Evolutionary conservation across 2,329 filamentous ascomycete genomes (phyloP).

Genomic region (Alternaria consortialis): DNA sequence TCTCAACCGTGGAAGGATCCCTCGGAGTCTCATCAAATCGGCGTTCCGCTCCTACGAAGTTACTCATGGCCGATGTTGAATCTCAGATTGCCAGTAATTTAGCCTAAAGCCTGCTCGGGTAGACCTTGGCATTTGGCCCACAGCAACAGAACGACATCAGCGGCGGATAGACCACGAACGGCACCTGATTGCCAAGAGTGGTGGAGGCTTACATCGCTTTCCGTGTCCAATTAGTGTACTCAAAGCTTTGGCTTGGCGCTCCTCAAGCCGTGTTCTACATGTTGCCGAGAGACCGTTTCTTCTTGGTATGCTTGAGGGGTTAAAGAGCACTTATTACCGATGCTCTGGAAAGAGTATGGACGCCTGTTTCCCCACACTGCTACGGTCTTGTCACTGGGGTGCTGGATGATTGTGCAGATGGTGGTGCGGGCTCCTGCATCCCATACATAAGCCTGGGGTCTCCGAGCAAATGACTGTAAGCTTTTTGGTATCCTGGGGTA

Average conservation of each 20-base stretch:
- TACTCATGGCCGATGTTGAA: background rate
- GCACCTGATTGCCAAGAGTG: slow-evolving; percentile 10
- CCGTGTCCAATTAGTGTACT: slow-evolving; percentile 8
- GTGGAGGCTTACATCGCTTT: slow-evolving; percentile 5
- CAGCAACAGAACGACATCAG: slow-evolving; percentile 10
- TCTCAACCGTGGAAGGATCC: background rate
- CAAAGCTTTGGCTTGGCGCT: slow-evolving; percentile 1
- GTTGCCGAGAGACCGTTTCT: slow-evolving; percentile 12
- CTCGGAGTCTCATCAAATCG: slow-evolving; percentile 7
- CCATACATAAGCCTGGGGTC: slow-evolving; percentile 14
- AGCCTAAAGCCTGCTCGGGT: slow-evolving; percentile 22
- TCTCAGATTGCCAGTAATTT: slow-evolving; percentile 12
- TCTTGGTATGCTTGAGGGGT: slow-evolving; percentile 23
- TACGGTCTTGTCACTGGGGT: slow-evolving; percentile 21
- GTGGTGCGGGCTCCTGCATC: slow-evolving; percentile 11
- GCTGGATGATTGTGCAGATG: slow-evolving; percentile 27
- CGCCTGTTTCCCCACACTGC: slow-evolving; percentile 18
- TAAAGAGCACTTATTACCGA: slow-evolving; percentile 13
- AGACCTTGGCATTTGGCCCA: slow-evolving; percentile 14
- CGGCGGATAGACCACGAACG: slow-evolving; percentile 2
- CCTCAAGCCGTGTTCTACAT: slow-evolving; percentile 3
- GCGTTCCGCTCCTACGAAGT: slow-evolving; percentile 1
- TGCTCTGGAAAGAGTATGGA: slow-evolving; percentile 12
- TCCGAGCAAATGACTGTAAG: slow-evolving; percentile 13
- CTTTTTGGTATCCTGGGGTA: slow-evolving; percentile 2